Evolutionary conservation across 148 eudicot genomes (phyloP).

Genomic region (Fagopyrum esculentum): DNA sequence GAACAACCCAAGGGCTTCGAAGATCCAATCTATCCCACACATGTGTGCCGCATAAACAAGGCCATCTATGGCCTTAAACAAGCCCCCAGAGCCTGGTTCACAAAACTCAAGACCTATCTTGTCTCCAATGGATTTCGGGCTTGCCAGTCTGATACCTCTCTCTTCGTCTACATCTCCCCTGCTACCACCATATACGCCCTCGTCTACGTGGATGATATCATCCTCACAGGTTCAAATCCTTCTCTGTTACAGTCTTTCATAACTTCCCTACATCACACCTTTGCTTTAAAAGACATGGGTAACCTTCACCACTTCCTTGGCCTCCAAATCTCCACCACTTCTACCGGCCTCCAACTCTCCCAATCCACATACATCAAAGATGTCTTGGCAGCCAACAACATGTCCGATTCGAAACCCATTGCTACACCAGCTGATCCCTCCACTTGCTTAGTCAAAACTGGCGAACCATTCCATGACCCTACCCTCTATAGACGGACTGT

Average conservation of each 20-base stretch:
- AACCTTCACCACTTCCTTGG: neutral
- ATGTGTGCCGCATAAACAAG: neutral
- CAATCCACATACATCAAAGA: neutral
- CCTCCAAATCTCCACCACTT: neutral
- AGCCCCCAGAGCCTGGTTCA: constrained; percentile 11
- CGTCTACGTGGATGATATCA: no score
- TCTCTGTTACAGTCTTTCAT: neutral
- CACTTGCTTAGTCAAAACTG: neutral
- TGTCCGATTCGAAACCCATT: neutral
- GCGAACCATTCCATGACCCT: neutral
- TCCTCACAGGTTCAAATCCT: neutral
- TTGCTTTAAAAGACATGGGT: constrained; percentile 12
- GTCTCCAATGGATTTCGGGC: neutral
- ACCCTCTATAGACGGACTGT: no score
- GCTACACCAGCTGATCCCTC: neutral
- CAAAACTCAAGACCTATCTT: neutral
- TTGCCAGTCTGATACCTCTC: constrained; percentile 8
- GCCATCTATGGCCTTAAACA: constrained; percentile 4
- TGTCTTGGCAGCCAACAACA: neutral
- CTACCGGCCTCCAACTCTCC: neutral
- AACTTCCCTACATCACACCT: neutral
- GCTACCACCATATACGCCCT: neutral
- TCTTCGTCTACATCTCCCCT: neutral
- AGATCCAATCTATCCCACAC: neutral
- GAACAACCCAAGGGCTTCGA: neutral